Evolutionary conservation across 208 protist species (phyloP).

Genomic region (Acanthamoeba culbertsoni): DNA sequence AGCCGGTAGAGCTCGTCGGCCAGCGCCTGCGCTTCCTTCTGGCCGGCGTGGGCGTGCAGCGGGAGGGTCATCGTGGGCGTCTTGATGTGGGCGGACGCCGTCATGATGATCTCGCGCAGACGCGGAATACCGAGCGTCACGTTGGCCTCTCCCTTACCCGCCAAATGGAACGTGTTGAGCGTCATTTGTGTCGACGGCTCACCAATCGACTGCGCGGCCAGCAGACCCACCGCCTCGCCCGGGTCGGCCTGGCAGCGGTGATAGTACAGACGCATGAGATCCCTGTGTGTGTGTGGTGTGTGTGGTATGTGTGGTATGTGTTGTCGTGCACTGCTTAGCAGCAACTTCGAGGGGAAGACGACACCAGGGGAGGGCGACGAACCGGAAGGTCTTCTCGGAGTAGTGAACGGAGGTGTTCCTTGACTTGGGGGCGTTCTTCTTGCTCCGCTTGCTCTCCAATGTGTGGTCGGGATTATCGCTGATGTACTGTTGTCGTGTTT

Average conservation of each 20-base stretch:
- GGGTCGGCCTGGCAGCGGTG: slow-evolving; percentile 78
- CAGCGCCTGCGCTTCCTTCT: slow-evolving; percentile 44
- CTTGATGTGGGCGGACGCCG: slow-evolving; percentile 83
- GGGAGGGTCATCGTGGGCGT: slow-evolving; percentile 88
- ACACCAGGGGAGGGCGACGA: background rate
- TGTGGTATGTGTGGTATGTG: too few relatives aligned
- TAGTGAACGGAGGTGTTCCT: background rate
- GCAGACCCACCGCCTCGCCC: slow-evolving; percentile 94
- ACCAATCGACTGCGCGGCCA: slow-evolving; percentile 97
- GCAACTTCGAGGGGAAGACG: too few relatives aligned
- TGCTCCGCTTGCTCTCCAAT: background rate
- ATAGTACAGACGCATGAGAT: slow-evolving; percentile 80
- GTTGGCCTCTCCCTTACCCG: slow-evolving; percentile 88
- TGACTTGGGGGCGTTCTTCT: background rate
- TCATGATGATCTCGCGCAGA: slow-evolving; percentile 98
- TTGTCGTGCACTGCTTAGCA: too few relatives aligned
- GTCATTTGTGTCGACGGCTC: slow-evolving; percentile 99
- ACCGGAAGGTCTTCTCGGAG: background rate
- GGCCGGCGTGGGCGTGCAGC: slow-evolving; percentile 12
- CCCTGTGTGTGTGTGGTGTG: background rate
- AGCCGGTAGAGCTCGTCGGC: slow-evolving; percentile 69
- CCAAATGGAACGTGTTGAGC: slow-evolving; percentile 99
- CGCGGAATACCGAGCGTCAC: slow-evolving; percentile 99
- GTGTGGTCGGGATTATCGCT: slow-evolving; percentile 39
- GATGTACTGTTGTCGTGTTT: slow-evolving; percentile 64